Evolutionary conservation across 1,284 basidiomycete species (phyloP).

Genomic region (Leccinum fuscescens): DNA sequence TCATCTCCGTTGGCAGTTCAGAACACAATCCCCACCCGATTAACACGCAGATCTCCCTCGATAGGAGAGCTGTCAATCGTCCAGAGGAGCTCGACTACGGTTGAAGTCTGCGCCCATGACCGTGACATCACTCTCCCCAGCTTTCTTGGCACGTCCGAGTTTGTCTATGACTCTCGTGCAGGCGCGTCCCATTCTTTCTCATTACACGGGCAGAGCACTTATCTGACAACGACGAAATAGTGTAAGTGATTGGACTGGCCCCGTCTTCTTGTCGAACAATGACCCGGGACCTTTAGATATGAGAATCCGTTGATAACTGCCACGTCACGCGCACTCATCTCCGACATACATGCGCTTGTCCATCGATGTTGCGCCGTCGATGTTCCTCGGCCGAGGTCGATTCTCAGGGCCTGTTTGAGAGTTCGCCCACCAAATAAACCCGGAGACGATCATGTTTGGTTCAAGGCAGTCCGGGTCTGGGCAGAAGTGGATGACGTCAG

Average conservation of each 20-base stretch:
- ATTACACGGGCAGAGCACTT: constrained; percentile 1
- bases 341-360: constrained; percentile 63
- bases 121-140: constrained; percentile 37
- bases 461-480: constrained; percentile 65
- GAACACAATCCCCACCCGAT: not conserved
- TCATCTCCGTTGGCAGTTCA: not conserved
- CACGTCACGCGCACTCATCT: constrained; percentile 65
- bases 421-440: constrained; percentile 36
- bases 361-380: constrained; percentile 56
- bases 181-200: constrained; percentile 38
- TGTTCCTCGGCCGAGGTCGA: constrained; percentile 60
- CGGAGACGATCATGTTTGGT: constrained; percentile 36
- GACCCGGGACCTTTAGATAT: constrained; percentile 43
- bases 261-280: constrained; percentile 5
- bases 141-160: constrained; percentile 50
- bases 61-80: constrained; percentile 40
- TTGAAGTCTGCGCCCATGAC: constrained; percentile 59
- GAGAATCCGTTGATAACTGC: constrained; percentile 75
- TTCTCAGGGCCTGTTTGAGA: constrained; percentile 56
- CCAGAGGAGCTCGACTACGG: constrained; percentile 52
- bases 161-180: constrained; percentile 68
- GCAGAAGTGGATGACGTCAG: constrained; percentile 69
- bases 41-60: constrained; percentile 12
- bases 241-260: constrained; percentile 23
- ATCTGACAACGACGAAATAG: constrained; percentile 18